Evolutionary conservation across 192 early-diverging fungal species (phyloP), one percentile per base, ranked within the genome.

Genomic region (Rhizoclosmatium globosum): DNA sequence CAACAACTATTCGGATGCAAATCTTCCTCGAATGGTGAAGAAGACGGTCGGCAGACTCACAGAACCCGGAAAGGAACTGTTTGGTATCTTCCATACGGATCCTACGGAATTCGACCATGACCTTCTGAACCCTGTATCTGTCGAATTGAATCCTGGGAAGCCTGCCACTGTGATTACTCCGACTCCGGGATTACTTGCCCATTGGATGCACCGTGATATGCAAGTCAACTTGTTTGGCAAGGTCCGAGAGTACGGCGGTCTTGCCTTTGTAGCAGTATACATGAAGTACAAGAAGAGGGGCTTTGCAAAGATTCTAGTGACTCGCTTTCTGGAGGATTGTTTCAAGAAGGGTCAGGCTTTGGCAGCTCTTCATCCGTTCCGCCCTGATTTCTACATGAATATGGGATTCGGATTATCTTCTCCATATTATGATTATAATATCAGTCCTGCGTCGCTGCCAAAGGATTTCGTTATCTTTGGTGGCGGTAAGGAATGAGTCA

Each of bases 241-340:
- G 1, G 58, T 46, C 7, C 23, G 56, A 1, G 23, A 19, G 3
- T 19, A 61, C 44, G 72, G 72, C 43, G 72, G 72, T 17, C 38
- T 74, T 2, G 56, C 15, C 17, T 59, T 62, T 47, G 72, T 74
- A 4, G 72, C 31, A 9, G 72, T 74, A 41, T 64, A 77, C 48
- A 39, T 77, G 39, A 39, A 69, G 64, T 47, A 77, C 76, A 77
- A 77, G 76, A 66, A 68, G 19, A 64, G 76, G 7, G 76, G 76
- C 6, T 59, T 15, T 39, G 76, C 76, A 31, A 66, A 66, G 15
- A 21, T 23, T 4, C 17, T 77, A 9, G 76, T 77, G 7, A 77
- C 64, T 1, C 76, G 48, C 1, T 77, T 9, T 7, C 39, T 77
- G 23, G 4, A 68, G 23, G 64, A 68, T 17, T 66, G 65, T 39